Base-by-base conservation (phyloP, 2,329 filamentous ascomycete genomes). In the Penicillium janthinellum region DNA sequence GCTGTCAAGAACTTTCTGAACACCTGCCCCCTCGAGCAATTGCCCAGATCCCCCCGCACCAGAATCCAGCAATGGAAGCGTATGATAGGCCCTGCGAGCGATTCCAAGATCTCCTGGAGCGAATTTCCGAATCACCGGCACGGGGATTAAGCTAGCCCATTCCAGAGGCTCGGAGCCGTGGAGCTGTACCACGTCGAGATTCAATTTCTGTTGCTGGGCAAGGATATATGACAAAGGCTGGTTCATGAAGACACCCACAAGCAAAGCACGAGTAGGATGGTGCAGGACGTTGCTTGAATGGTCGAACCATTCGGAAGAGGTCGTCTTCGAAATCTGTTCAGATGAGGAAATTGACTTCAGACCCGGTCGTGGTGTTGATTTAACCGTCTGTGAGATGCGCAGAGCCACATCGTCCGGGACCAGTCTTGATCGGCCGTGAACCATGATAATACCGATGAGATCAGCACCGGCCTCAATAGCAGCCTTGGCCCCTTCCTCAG, bases 221-320 rank as follows among this genome's bases (percentile, higher is more conserved):
- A 98, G 81, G 6, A 99, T 83, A 67, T 96, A 92, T 38, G 86
- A 85, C 10, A 99, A 82, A 0, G 94, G 87, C 72, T 98, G 94
- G 74, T 97, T 90, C 69, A 91, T 89, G 80, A 99, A 99, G 2
- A 99, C 94, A 58, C 95, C 95, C 5, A 96, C 95, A 0, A 99
- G 83, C 2, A 95, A 83, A 0, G 94, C 88, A 10, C 90, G 85
- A 72, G 73, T 81, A 72, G 73, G 83, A 76, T 82, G 76, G 7
- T 77, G 77, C 22, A 87, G 71, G 10, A 80, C 72, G 34, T 73
- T 70, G 12, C 79, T 71, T 2, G 81, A 80, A 67, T 87, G 79
- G 11, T 84, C 84, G 73, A 96, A 98, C 77, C 88, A 96, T 72
- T 93, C 91, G 59, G 73, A 61, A 10, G 75, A 70, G 47, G 69